A percentile compares a stretch with the other conserved stretches of the same genome.
Evolutionary conservation across 2,329 filamentous ascomycete species (phyloP).

Genomic region (Ambrosiella beaveri): DNA sequence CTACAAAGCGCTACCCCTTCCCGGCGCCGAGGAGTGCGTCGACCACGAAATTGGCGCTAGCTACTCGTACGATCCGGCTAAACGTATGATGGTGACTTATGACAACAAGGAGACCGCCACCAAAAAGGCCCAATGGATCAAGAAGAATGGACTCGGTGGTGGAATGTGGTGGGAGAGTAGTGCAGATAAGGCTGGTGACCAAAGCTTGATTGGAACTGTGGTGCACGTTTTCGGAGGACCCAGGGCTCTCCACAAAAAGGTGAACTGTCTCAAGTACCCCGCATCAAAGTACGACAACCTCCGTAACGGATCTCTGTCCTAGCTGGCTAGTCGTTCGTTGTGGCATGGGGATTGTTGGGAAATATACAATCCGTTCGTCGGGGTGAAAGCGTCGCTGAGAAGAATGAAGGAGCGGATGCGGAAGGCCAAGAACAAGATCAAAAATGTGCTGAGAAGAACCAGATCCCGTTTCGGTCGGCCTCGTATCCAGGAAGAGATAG

Average conservation of each 20-base stretch:
- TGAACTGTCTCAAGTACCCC: conserved; percentile 48
- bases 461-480: too few species aligned
- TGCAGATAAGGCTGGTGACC: conserved; percentile 47
- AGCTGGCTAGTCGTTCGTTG: neutral
- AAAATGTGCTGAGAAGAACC: too few species aligned
- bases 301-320: conserved; percentile 33
- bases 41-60: conserved; percentile 51
- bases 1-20: conserved; percentile 65
- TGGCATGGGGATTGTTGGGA: too few species aligned
- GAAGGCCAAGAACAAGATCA: neutral
- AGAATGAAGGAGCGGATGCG: too few species aligned
- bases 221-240: conserved; percentile 41
- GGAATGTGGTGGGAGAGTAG: conserved; percentile 98
- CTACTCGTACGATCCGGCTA: conserved; percentile 54
- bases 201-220: conserved; percentile 52
- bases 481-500: neutral
- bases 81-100: conserved; percentile 59
- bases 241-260: conserved; percentile 28
- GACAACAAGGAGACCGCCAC: conserved; percentile 52
- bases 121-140: conserved; percentile 57
- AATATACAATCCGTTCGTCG: too few species aligned
- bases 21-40: conserved; percentile 44
- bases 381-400: too few species aligned
- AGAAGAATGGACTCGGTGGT: conserved; percentile 51
- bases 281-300: conserved; percentile 56